Percentiles rank a stretch among this genome's conserved stretches.
These are phyloP conservation scores for Madurella mycetomatis DNA, from an alignment of 2,329 filamentous ascomycete species.

Conservation along the genomic window DNA sequence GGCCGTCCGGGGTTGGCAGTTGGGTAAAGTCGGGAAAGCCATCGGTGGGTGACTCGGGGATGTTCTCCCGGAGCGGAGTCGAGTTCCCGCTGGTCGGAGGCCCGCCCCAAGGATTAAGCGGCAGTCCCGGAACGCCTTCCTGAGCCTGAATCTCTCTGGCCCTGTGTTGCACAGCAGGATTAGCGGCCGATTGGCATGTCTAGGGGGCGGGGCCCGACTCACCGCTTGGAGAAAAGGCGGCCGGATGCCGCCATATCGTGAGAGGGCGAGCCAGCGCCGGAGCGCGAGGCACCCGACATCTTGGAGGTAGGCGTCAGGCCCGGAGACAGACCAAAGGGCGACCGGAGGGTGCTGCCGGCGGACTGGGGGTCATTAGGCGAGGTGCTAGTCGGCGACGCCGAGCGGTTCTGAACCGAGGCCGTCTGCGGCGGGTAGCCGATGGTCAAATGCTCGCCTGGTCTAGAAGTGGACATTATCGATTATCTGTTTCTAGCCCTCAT, in stretches of 20 bases:
- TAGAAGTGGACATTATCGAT: conserved; percentile 91
- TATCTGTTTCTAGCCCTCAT: conserved; percentile 55
- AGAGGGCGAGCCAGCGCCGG: conserved; percentile 92
- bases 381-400: conserved; percentile 74
- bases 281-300: conserved; percentile 60
- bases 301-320: conserved; percentile 55
- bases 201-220: conserved; percentile 37
- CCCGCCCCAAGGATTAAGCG: conserved; percentile 80
- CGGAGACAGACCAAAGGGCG: conserved; percentile 66
- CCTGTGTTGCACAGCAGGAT: conserved; percentile 42
- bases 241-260: conserved; percentile 71
- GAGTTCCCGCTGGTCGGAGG: conserved; percentile 95
- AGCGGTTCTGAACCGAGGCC: conserved; percentile 63
- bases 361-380: conserved; percentile 73
- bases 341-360: conserved; percentile 57
- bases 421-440: conserved; percentile 73
- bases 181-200: conserved; percentile 6
- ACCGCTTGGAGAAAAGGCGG: conserved; percentile 91
- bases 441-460: conserved; percentile 74
- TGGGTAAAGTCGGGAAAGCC: conserved; percentile 88
- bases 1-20: conserved; percentile 60
- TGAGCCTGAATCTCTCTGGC: conserved; percentile 96
- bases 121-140: conserved; percentile 71
- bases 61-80: conserved; percentile 92
- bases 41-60: conserved; percentile 93